Conservation (phyloP, 805 yeast species). For the Yarrowia sp. region DNA sequence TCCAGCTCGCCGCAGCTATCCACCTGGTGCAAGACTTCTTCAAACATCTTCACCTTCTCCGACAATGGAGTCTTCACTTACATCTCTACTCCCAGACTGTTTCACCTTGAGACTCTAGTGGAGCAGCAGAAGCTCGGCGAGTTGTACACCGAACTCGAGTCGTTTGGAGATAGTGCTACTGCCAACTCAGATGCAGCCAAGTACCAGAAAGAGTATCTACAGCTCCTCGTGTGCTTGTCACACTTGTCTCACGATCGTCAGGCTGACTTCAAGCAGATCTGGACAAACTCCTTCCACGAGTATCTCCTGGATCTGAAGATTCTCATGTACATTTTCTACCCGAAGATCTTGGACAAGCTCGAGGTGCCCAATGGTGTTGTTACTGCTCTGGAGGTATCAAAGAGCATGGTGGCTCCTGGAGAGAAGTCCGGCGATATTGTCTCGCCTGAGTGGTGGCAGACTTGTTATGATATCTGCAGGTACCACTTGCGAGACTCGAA, state of each 20-base stretch:
- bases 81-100: conserved; percentile 36
- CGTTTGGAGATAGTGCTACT: conserved; percentile 31
- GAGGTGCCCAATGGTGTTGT: conserved; percentile 35
- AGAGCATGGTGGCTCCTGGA: conserved; percentile 13
- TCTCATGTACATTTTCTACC: conserved; percentile 36
- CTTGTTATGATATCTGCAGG: neutral
- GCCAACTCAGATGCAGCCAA: neutral
- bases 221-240: conserved; percentile 38
- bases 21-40: neutral
- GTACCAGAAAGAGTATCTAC: conserved; percentile 33
- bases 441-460: neutral
- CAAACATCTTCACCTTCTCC: conserved; percentile 6
- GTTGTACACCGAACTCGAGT: conserved; percentile 42
- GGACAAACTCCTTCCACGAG: conserved; percentile 42
- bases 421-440: neutral
- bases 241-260: conserved; percentile 16
- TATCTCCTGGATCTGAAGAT: conserved; percentile 39
- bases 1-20: neutral
- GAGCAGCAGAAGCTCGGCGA: conserved; percentile 32
- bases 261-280: conserved; percentile 34
- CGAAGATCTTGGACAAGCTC: conserved; percentile 31
- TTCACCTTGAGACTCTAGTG: conserved; percentile 35
- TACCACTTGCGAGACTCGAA: conserved; percentile 2
- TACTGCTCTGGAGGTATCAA: conserved; percentile 33
- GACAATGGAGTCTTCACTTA: conserved; percentile 36